Percentiles rank a stretch among this genome's conserved stretches.
Evolutionary conservation across 2,329 filamentous ascomycete genomes (phyloP).

Genomic region (Colletotrichum abscissum): DNA sequence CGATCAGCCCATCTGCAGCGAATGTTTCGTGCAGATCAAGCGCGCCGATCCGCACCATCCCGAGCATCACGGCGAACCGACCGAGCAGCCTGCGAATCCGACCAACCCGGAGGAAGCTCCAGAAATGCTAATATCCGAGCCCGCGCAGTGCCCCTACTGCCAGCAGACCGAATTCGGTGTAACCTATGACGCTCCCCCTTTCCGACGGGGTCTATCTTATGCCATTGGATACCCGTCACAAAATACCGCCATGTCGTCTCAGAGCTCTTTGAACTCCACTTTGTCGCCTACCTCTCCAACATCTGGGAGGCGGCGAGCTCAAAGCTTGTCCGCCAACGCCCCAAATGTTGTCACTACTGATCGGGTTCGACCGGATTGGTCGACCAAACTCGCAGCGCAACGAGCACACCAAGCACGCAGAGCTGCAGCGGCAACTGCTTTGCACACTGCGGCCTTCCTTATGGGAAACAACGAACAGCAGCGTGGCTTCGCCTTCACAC

Average conservation of each 20-base stretch:
- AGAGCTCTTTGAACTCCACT: slow-evolving; percentile 78
- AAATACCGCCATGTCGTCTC: slow-evolving; percentile 85
- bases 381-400: slow-evolving; percentile 86
- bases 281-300: slow-evolving; percentile 55
- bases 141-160: slow-evolving; percentile 93
- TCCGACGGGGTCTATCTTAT: slow-evolving; percentile 85
- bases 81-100: slow-evolving; percentile 43
- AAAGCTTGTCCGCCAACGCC: slow-evolving; percentile 82
- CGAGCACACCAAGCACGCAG: slow-evolving; percentile 86
- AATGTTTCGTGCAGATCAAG: slow-evolving; percentile 99
- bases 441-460: slow-evolving; percentile 94
- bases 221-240: slow-evolving; percentile 62
- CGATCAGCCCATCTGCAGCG: slow-evolving; percentile 95
- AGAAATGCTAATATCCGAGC: slow-evolving; percentile 86
- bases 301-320: slow-evolving; percentile 57
- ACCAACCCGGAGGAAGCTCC: slow-evolving; percentile 62
- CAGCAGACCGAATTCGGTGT: slow-evolving; percentile 95
- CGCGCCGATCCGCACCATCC: slow-evolving; percentile 90
- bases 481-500: slow-evolving; percentile 56
- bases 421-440: slow-evolving; percentile 90
- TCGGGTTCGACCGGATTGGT: slow-evolving; percentile 92
- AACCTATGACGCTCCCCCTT: slow-evolving; percentile 91
- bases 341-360: slow-evolving; percentile 93
- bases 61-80: slow-evolving; percentile 73
- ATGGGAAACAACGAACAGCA: slow-evolving; percentile 74